Base-by-base conservation (phyloP, 345 rosid genomes). In the Sisymbrium irio region DNA sequence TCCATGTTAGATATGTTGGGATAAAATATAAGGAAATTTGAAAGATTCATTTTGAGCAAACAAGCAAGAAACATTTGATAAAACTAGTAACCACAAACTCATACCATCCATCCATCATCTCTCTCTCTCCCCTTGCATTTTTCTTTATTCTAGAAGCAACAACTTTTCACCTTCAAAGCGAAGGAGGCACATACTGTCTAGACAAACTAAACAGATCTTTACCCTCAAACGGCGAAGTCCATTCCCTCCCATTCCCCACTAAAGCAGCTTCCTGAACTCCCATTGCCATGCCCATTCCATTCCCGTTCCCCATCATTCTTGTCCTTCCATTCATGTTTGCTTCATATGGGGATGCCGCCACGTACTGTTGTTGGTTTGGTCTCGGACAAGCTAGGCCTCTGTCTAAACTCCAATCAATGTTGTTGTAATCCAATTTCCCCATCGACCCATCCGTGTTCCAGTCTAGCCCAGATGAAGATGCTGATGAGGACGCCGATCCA, bases 221-320 rank as follows among this genome's bases (percentile, higher is more conserved):
- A 77, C 89, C 97, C 74, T 85, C 97, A 61, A 93, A 90, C 1
- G 98, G 98, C 0, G 98, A 93, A 1, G 91, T 86, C 98, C 98
- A 93, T 28, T 93, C 98, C 27, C 79, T 85, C 0, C 89, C 80
- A 60, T 82, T 84, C 4, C 82, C 77, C 11, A 82, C 76, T 25
- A 85, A 62, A 13, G 74, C 81, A 20, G 56, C 60, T 12, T 85
- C 88, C 57, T 77, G 85, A 62, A 84, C 75, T 73, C 89, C 86
- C 7, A 55, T 50, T 7, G 80, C 42, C 37, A 81, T 47, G 5
- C 81, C 53, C 28, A 65, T 68, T 45, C 83, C 83, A n/a, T 78
- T 82, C 57, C 83, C 82, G 46, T 74, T 83, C 13, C 80, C 28
- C 25, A 83, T 25, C 46, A 78, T 49, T 70, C 88, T 81, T 78